Conservation (phyloP, 441 rosid genomes). For the Melastoma candidum region DNA sequence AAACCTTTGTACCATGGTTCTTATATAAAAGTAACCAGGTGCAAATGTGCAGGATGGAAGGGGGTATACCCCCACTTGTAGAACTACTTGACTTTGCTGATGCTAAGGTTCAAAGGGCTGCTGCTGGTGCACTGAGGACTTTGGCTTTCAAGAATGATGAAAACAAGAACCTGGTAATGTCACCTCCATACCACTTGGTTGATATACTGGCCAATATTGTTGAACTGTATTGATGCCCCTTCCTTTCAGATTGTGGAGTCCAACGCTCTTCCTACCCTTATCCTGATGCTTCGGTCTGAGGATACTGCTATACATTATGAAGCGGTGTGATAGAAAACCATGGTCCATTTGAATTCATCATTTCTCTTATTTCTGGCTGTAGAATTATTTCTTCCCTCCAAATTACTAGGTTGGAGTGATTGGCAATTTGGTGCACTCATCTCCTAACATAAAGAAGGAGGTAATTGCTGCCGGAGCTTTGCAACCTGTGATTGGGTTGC, state of each 20-base stretch:
- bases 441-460: conserved; percentile 29
- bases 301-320: background rate
- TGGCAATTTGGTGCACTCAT: too few relatives aligned
- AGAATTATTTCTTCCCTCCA: too few relatives aligned
- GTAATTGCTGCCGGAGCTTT: conserved; percentile 94
- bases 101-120: conserved; percentile 1
- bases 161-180: background rate
- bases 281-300: background rate
- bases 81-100: background rate
- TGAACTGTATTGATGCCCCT: background rate
- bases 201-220: background rate
- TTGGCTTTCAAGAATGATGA: conserved; percentile 1
- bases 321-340: background rate
- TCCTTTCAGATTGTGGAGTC: background rate
- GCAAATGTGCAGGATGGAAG: background rate
- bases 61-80: background rate
- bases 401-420: too few relatives aligned
- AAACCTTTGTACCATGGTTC: too few relatives aligned
- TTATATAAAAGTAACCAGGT: too few relatives aligned
- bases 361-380: too few relatives aligned
- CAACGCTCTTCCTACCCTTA: conserved; percentile 1
- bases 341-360: too few relatives aligned
- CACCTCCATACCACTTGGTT: background rate
- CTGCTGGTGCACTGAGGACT: background rate
- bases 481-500: conserved; percentile 93